Evolutionary conservation across 306 rosid species (phyloP).

Genomic region (Mucuna pruriens): DNA sequence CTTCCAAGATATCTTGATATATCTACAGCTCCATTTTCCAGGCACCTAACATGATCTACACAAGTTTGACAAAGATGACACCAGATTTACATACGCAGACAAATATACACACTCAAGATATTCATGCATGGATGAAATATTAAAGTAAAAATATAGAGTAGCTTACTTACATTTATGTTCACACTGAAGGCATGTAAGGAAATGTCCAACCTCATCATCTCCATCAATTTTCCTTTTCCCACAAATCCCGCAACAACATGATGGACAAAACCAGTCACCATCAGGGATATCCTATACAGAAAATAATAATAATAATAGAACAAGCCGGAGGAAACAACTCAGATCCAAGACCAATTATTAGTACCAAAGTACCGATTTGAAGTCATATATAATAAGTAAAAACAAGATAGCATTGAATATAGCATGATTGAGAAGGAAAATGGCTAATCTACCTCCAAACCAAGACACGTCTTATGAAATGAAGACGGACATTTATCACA

Average conservation of each 20-base stretch:
- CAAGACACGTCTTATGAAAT: conserved; percentile 68
- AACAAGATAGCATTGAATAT: not conserved
- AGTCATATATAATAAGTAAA: not conserved
- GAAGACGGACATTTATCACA: conserved; percentile 85
- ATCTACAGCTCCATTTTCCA: conserved; percentile 37
- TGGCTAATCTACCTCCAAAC: conserved; percentile 62
- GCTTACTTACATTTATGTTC: conserved; percentile 66
- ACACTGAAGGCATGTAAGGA: conserved; percentile 72
- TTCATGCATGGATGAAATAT: conserved; percentile 3
- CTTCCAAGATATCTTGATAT: conserved; percentile 30
- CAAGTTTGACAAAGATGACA: conserved; percentile 33
- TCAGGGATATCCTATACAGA: conserved; percentile 66
- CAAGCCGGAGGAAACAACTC: conserved; percentile 9
- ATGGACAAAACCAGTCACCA: conserved; percentile 89
- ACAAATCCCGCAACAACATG: conserved; percentile 75
- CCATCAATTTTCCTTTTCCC: conserved; percentile 46
- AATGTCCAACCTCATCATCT: conserved; percentile 36
- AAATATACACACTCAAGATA: conserved; percentile 10
- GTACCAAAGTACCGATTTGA: not conserved
- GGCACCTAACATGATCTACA: conserved; percentile 76
- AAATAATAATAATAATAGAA: too few relatives aligned
- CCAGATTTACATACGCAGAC: not conserved
- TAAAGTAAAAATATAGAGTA: not conserved
- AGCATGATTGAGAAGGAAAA: conserved; percentile 24
- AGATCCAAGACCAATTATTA: conserved; percentile 36